Evolutionary conservation across 1,284 basidiomycete genomes (phyloP).

Genomic region (Moesziomyces sp.): DNA sequence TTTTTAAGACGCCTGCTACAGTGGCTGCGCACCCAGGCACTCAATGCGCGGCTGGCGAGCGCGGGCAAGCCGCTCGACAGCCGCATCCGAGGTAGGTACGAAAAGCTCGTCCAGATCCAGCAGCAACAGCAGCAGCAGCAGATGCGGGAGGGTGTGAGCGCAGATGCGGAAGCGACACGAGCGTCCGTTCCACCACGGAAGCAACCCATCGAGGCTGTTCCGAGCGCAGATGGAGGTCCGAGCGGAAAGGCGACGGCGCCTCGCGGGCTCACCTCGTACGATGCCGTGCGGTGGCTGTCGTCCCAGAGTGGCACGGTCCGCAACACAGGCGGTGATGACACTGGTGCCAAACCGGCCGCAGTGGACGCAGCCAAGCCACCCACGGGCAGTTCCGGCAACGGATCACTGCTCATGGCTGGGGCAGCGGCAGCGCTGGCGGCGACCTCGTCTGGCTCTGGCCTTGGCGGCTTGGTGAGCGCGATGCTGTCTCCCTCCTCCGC

Average conservation of each 20-base stretch:
- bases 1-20: constrained; percentile 59
- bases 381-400: not conserved
- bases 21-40: constrained; percentile 32
- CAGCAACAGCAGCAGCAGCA: constrained; percentile 23
- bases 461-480: constrained; percentile 14
- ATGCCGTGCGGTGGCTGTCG: constrained; percentile 21
- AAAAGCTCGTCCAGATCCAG: constrained; percentile 30
- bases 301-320: not conserved
- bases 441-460: constrained; percentile 5
- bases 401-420: constrained; percentile 10
- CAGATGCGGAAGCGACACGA: constrained; percentile 3
- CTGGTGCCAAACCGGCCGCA: too few relatives aligned
- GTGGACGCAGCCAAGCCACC: not conserved
- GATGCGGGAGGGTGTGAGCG: constrained; percentile 2
- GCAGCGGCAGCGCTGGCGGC: constrained; percentile 18
- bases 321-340: not conserved
- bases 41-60: constrained; percentile 2
- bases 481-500: constrained; percentile 11
- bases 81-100: constrained; percentile 35
- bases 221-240: not conserved
- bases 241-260: not conserved
- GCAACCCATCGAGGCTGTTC: not conserved
- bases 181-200: not conserved
- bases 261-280: constrained; percentile 20
- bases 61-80: constrained; percentile 5